phyloP scores from a whole-genome alignment of 2,329 filamentous ascomycete genomes.

The Fusarium sp. region DNA sequence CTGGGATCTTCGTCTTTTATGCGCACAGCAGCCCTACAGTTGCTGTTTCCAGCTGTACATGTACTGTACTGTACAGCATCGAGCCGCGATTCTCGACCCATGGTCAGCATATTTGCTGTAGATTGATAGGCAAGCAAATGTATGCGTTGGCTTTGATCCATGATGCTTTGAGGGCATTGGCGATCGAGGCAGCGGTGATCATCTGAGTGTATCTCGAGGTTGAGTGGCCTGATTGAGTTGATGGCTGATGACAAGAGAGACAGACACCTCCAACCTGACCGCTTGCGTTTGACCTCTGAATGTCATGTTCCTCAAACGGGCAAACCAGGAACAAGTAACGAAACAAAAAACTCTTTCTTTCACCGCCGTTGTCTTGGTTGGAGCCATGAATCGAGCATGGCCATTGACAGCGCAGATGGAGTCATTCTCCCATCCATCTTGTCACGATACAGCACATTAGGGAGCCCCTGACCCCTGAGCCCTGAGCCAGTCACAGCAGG shows the following conservation, averaged over 20 bases:
- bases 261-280: slow-evolving; percentile 4
- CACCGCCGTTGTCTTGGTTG: slow-evolving; percentile 28
- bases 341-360: slow-evolving; percentile 21
- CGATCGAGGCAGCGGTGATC: slow-evolving; percentile 20
- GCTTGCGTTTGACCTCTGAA: slow-evolving; percentile 3
- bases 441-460: slow-evolving; percentile 12
- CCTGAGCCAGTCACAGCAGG: slow-evolving; percentile 27
- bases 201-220: slow-evolving; percentile 32
- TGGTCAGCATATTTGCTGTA: background rate
- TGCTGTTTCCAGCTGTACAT: background rate
- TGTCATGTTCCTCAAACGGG: background rate
- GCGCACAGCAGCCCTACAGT: slow-evolving; percentile 6
- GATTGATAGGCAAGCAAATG: slow-evolving; percentile 6
- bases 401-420: slow-evolving; percentile 29
- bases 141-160: slow-evolving; percentile 9
- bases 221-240: slow-evolving; percentile 27
- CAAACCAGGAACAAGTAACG: too few species aligned
- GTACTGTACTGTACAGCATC: background rate
- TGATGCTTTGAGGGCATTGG: slow-evolving; percentile 11
- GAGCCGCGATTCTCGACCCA: slow-evolving; percentile 10
- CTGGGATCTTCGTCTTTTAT: slow-evolving; percentile 20
- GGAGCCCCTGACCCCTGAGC: slow-evolving; percentile 28
- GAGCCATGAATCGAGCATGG: slow-evolving; percentile 26
- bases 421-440: slow-evolving; percentile 33
- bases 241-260: slow-evolving; percentile 7